Evolutionary conservation across 164 flowering plant species (phyloP).

Genomic region (grape (Vitis vinifera)): DNA sequence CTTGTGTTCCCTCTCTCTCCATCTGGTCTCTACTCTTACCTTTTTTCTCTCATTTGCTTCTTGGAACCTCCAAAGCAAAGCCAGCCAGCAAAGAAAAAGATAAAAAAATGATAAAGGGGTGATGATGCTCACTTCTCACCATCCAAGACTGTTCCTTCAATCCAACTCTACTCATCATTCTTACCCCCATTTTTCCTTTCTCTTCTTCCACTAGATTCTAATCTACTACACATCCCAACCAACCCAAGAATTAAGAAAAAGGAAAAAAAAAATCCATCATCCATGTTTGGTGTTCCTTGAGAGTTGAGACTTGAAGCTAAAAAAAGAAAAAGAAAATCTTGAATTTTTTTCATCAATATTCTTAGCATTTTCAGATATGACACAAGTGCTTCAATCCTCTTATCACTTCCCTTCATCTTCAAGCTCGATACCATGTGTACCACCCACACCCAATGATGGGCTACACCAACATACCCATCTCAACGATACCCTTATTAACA

Average conservation of each 20-base stretch:
- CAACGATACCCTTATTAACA: conserved; percentile 10
- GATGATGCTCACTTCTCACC: conserved; percentile 51
- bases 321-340: no score
- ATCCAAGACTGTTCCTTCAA: conserved; percentile 49
- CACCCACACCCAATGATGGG: conserved; percentile 18
- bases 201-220: background rate
- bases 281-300: no score
- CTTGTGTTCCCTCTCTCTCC: conserved; percentile 1
- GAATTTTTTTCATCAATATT: background rate
- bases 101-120: conserved; percentile 6
- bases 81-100: conserved; percentile 6
- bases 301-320: background rate
- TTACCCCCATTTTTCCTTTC: conserved; percentile 5
- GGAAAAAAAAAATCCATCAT: no score
- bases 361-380: conserved; percentile 12
- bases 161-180: conserved; percentile 42
- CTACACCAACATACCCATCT: conserved; percentile 18
- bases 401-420: conserved; percentile 45
- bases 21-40: background rate
- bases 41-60: conserved; percentile 22
- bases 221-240: background rate
- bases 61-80: conserved; percentile 14
- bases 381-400: conserved; percentile 38
- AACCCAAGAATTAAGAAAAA: background rate
- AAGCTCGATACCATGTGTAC: conserved; percentile 28